A percentile compares a stretch with the other conserved stretches of the same genome.
Evolutionary conservation across 2,329 filamentous ascomycete species (phyloP).

Genomic region (Cladophialophora carrionii): DNA sequence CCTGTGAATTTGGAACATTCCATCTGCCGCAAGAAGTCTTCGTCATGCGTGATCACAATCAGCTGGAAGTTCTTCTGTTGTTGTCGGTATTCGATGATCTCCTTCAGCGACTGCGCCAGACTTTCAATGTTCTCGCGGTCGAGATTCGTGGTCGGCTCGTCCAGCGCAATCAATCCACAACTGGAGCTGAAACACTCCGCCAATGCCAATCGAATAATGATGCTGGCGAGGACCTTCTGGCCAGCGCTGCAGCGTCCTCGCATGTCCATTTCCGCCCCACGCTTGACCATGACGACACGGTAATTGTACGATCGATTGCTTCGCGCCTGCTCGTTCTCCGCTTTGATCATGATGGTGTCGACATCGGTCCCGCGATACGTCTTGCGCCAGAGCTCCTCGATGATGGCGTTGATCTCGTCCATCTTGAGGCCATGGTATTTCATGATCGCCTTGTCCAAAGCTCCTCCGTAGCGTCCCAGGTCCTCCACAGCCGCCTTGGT

Average conservation of each 20-base stretch:
- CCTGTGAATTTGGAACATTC: conserved; percentile 91
- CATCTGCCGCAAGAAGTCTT: conserved; percentile 93
- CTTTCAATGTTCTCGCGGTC: conserved; percentile 93
- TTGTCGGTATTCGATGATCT: conserved; percentile 81
- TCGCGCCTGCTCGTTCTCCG: conserved; percentile 70
- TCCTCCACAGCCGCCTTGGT: conserved; percentile 94
- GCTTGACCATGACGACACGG: conserved; percentile 96
- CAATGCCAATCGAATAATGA: conserved; percentile 94
- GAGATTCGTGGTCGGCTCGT: conserved; percentile 96
- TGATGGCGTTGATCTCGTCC: conserved; percentile 95
- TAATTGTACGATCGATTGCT: conserved; percentile 92
- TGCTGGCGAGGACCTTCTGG: conserved; percentile 93
- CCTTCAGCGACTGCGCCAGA: conserved; percentile 79
- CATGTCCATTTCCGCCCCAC: conserved; percentile 99
- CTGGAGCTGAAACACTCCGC: conserved; percentile 96
- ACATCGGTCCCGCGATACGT: conserved; percentile 98
- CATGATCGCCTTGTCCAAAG: conserved; percentile 96
- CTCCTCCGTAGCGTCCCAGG: conserved; percentile 76
- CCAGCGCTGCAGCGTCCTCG: conserved; percentile 94
- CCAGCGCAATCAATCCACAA: conserved; percentile 92
- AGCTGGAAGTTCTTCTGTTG: conserved; percentile 95
- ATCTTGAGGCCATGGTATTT: conserved; percentile 95
- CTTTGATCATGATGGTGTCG: conserved; percentile 92
- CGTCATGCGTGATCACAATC: conserved; percentile 98
- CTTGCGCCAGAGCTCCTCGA: conserved; percentile 93